Percentiles rank a stretch among this genome's conserved stretches.
Evolutionary conservation across 2,329 filamentous ascomycete genomes (phyloP).

Genomic region (Hypoxylon rubiginosum): DNA sequence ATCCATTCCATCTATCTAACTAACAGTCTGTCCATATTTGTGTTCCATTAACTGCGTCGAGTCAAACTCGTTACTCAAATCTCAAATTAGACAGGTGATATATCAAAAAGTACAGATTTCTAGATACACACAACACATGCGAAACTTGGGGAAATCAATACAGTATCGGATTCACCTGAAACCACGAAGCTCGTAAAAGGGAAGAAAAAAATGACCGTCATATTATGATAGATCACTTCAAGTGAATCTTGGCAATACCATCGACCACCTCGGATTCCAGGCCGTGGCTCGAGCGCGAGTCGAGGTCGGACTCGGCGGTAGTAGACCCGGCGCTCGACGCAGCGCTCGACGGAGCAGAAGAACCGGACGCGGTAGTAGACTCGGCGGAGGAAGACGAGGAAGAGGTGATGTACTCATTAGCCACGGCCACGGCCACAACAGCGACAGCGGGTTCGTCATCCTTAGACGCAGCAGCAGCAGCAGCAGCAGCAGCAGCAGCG

Average conservation of each 20-base stretch:
- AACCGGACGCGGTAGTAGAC: slow-evolving; percentile 5
- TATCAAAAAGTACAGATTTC: neutral
- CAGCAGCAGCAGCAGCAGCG: neutral
- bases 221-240: neutral
- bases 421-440: neutral
- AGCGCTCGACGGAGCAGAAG: slow-evolving; percentile 7
- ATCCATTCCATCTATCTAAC: neutral
- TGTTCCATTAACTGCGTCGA: too few species aligned
- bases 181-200: neutral
- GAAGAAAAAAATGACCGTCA: neutral
- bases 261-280: neutral
- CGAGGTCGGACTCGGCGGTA: slow-evolving; percentile 26
- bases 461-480: neutral
- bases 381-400: neutral
- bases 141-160: too few species aligned
- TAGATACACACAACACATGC: neutral
- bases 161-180: neutral
- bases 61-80: neutral
- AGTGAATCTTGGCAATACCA: slow-evolving; percentile 14
- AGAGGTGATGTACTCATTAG: neutral
- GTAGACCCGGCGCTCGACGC: slow-evolving; percentile 25
- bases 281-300: slow-evolving; percentile 34
- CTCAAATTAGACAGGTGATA: neutral
- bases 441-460: neutral
- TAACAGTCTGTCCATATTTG: too few species aligned